Base-by-base conservation (phyloP, 768 basidiomycete genomes). In the Pleurotus sapidus region DNA sequence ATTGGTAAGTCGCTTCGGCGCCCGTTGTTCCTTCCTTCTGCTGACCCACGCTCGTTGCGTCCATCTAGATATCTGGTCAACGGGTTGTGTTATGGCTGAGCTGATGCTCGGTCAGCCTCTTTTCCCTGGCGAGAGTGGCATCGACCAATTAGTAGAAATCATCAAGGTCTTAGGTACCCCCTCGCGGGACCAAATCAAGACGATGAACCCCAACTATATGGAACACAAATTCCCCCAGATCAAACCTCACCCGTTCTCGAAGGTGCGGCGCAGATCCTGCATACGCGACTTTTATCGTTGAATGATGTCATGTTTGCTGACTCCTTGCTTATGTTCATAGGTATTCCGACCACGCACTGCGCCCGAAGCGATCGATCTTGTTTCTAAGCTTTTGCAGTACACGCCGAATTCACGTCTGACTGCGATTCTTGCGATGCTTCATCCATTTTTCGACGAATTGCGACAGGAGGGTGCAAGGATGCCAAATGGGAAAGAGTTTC, bases 121-220 rank as follows among this genome's bases (percentile, higher is more conserved):
- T 55, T 99, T 99, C 85, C 97, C 97, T 3, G 97, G 97, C 59
- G 97, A 99, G 77, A 93, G 91, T 69, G 95, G 96, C 20, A 99
- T 99, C 67, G 97, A 99, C 76, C 97, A 99, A 76, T 72, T 99
- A 67, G 97, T 99, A 56, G 97, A 99, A 77, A 99, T 99, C 66
- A 99, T 99, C 87, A 99, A 99, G 74, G 95, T 99, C 45, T 84
- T 99, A 54, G 97, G 97, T 14, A 99, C 97, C 18, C 97, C 97
- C 2, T 95, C 97, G 59, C 81, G 96, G 64, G 97, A 98, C 70
- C 97, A 99, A 74, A 99, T 99, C 84, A 98, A 99, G 87, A 98
- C 97, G 64, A 99, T 99, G 97, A 99, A 99, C 75, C 97, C 97
- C 56, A 99, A 99, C 78, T 99, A 99, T 76, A 98, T 98, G 97